Evolutionary conservation across 106 monocot genomes (phyloP), one percentile per base, ranked within the genome.

Genomic region (Narthecium ossifragum): DNA sequence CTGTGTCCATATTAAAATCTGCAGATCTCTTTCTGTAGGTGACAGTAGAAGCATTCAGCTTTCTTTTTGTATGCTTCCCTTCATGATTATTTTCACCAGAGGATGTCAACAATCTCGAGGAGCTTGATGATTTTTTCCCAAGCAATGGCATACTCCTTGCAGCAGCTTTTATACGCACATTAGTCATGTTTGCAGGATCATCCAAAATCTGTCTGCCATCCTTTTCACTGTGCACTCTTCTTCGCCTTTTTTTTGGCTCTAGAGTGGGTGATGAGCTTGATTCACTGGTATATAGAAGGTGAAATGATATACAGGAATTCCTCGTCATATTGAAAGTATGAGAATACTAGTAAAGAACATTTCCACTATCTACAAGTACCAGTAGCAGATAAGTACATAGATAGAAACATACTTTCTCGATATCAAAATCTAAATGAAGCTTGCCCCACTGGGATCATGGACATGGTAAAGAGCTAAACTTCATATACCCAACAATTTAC

Each of bases 241-340:
- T 76, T 76, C 79, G 84, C 54, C 90, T 74, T 73, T 91, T 98
- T 79, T 64, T 98, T 60, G 79, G 75, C 47, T 60, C 79, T 31
- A 61, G 25, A 62, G 60, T 64, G 55, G 86, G 65, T 43, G 86
- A 74, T 54, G 76, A 69, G 55, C 63, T 81, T 50, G 80, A 10
- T 69, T 98, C 96, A 60, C 96, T 92, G 51, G 17, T 40, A 34
- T 8, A 67, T 5, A 33, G 57, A 51, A 41, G 40, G 37, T 38
- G 22, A 22, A n/a, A n/a, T n/a, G n/a, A n/a, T n/a, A n/a, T n/a
- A n/a, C n/a, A n/a, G n/a, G n/a, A n/a, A n/a, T n/a, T n/a, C n/a
- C n/a, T n/a, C n/a, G n/a, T n/a, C n/a, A n/a, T n/a, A n/a, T n/a
- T n/a, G n/a, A n/a, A n/a, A n/a, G n/a, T n/a, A n/a, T n/a, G n/a